Conservation (phyloP, 176 grass and related monocot species). For the Oryza longistaminata region DNA sequence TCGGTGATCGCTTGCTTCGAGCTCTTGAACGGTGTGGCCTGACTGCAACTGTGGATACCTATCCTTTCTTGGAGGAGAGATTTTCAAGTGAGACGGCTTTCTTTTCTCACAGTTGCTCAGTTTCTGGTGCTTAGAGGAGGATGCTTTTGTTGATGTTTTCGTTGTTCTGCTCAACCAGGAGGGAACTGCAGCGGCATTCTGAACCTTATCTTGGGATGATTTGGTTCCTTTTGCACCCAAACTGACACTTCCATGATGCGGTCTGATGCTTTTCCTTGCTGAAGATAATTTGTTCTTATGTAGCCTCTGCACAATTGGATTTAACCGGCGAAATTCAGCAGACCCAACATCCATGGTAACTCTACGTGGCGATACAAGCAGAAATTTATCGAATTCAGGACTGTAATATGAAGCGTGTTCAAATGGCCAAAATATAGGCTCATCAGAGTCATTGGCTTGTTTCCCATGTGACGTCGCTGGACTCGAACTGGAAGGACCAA, state of each 20-base stretch:
- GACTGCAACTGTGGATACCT: neutral
- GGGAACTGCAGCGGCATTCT: neutral
- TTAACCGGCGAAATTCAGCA: slow-evolving; percentile 28
- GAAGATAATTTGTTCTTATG: slow-evolving; percentile 33
- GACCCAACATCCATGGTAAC: neutral
- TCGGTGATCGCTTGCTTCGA: neutral
- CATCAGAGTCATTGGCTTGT: slow-evolving; percentile 19
- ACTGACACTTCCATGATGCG: neutral
- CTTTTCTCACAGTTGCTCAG: slow-evolving; percentile 36
- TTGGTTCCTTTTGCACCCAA: neutral
- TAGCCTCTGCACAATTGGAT: slow-evolving; percentile 31
- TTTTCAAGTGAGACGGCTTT: slow-evolving; percentile 41
- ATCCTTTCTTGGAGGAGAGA: slow-evolving; percentile 12
- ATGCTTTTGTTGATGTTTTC: slow-evolving; percentile 18
- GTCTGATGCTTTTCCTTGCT: neutral
- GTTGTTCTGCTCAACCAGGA: slow-evolving; percentile 33
- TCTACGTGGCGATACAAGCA: slow-evolving; percentile 44
- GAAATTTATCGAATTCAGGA: slow-evolving; percentile 43
- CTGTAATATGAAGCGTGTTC: slow-evolving; percentile 35
- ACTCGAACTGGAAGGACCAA: slow-evolving; percentile 9
- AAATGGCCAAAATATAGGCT: slow-evolving; percentile 62
- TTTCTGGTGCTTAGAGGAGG: neutral
- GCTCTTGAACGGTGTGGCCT: neutral
- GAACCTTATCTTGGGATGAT: slow-evolving; percentile 14
- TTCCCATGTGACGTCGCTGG: neutral